These are phyloP conservation scores for Jacaranda mimosifolia DNA, from an alignment of 257 asterid species.

Conservation along the genomic window DNA sequence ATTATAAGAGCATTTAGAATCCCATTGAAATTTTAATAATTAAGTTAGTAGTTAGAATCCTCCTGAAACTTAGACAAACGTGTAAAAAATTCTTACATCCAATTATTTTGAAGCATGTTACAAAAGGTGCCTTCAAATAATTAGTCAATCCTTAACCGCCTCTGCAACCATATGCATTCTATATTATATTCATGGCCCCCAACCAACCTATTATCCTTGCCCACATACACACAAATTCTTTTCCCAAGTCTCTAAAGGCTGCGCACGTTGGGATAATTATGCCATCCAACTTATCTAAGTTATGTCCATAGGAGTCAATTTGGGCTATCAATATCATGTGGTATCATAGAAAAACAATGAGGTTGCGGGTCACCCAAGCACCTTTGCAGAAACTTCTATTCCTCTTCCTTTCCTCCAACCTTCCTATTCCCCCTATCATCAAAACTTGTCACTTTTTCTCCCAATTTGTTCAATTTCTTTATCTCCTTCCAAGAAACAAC, in stretches of 20 bases:
- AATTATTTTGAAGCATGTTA: no score
- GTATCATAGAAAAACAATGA: slow-evolving; percentile 23
- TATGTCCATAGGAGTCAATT: slow-evolving; percentile 6
- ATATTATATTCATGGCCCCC: slow-evolving; percentile 12
- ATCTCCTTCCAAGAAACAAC: slow-evolving; percentile 67
- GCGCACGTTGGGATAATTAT: slow-evolving; percentile 53
- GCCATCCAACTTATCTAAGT: neutral
- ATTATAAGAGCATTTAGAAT: no score
- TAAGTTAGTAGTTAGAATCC: no score
- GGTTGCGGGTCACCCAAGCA: slow-evolving; percentile 51
- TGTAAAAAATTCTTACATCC: no score
- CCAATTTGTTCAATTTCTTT: slow-evolving; percentile 24
- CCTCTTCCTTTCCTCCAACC: slow-evolving; percentile 48
- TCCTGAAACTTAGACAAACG: no score
- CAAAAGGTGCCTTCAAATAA: neutral
- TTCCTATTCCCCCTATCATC: slow-evolving; percentile 51
- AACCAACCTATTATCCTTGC: slow-evolving; percentile 26
- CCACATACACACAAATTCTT: slow-evolving; percentile 6
- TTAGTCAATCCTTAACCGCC: slow-evolving; percentile 35
- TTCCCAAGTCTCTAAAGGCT: slow-evolving; percentile 50
- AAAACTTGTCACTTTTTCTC: neutral
- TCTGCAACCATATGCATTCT: neutral
- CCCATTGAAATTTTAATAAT: no score
- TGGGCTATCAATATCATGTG: slow-evolving; percentile 9
- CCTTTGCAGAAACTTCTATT: slow-evolving; percentile 40